Evolutionary conservation across 192 early-diverging fungal species (phyloP), one percentile per base, ranked within the genome.

Genomic region (Dissophora ornata): DNA sequence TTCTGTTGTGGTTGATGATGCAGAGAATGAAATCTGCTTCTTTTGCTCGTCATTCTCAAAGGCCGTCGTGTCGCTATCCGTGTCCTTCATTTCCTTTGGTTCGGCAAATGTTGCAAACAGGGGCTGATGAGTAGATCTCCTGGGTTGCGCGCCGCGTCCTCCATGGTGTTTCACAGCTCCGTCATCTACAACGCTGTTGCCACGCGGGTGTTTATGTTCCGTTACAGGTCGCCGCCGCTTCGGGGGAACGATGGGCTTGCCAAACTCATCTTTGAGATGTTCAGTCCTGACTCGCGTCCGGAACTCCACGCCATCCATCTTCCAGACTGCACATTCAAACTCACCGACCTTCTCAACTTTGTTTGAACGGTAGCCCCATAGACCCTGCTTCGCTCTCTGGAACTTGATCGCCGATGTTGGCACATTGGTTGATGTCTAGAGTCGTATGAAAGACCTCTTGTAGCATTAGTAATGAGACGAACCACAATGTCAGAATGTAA

Each of bases 241-340:
- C 4, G 40, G n/a, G 1, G 47, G 18, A 2, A 18, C 26, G 18
- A 77, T 47, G 3, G 73, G 59, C 32, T 77, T 77, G 12, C 73
- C 73, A 42, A 13, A 36, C 13, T 60, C 58, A 24, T 67, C 73
- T 53, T 67, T 77, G 18, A 77, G 41, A 57, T 77, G 73, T 29
- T 77, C 73, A 16, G 73, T 67, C 52, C 73, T 46, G 34, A 77
- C 73, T 13, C 73, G 63, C 1, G 73, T 77, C 26, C 73, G 28
- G 33, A 77, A 77, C 38, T 77, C 73, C 12, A 77, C 73, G 0
- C 73, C 73, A 15, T 77, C 73, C 73, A 77, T 77, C 40, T 77
- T 77, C 73, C 73, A 77, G 7, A 77, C 73, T 44, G 73, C 73
- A 38, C 73, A 77, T 21, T 77, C 73, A 24, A 50, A 77, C 11